These are phyloP conservation scores for Alternaria alternata DNA, from an alignment of 2,329 filamentous ascomycete species.

Conservation along the genomic window DNA sequence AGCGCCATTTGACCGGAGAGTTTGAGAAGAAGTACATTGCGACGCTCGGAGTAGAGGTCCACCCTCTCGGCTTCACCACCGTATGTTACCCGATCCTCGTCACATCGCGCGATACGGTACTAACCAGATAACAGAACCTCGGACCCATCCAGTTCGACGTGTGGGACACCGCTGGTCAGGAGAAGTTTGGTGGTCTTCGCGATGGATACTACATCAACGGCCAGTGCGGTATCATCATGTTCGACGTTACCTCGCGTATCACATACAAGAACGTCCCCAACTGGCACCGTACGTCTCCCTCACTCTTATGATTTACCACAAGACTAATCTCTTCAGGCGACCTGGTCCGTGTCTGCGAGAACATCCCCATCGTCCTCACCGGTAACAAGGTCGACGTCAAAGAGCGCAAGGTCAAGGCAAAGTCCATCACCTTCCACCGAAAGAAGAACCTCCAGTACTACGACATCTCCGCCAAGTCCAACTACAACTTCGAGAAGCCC, in stretches of 20 bases:
- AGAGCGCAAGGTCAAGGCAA: constrained; percentile 99
- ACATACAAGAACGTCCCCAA: constrained; percentile 99
- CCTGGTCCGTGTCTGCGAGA: constrained; percentile 98
- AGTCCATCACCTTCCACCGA: constrained; percentile 99
- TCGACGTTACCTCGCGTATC: constrained; percentile 98
- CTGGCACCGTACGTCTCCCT: constrained; percentile 88
- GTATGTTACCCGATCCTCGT: constrained; percentile 65
- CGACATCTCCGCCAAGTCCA: constrained; percentile 99
- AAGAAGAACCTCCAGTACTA: constrained; percentile 99
- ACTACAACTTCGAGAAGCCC: constrained; percentile 99
- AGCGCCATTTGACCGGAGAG: constrained; percentile 99
- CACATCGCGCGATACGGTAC: constrained; percentile 25
- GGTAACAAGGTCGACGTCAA: constrained; percentile 99
- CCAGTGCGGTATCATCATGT: constrained; percentile 99
- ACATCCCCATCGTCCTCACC: constrained; percentile 96
- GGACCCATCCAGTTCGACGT: constrained; percentile 98
- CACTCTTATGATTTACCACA: background rate
- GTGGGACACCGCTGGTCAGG: constrained; percentile 98
- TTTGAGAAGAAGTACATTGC: constrained; percentile 99
- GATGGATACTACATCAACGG: constrained; percentile 99
- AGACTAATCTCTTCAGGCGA: constrained; percentile 70
- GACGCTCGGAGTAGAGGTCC: constrained; percentile 98
- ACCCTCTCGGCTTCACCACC: constrained; percentile 96
- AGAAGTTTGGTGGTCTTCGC: constrained; percentile 99
- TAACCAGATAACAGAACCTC: constrained; percentile 71